phyloP scores from a whole-genome alignment of 495 filamentous ascomycete species.

The Cercophora sp. region DNA sequence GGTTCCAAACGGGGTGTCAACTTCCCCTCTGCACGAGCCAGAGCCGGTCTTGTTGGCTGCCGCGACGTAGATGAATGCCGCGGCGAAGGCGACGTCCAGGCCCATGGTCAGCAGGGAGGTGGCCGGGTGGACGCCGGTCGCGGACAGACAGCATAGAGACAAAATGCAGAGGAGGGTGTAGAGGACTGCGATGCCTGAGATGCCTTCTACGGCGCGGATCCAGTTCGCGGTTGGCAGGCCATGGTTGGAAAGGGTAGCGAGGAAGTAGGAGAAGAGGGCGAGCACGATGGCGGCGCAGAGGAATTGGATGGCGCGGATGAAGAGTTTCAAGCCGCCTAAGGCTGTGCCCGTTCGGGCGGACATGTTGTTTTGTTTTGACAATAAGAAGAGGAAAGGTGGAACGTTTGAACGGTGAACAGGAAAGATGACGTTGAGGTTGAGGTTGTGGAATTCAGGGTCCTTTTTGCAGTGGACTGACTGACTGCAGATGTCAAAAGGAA shows the following conservation, averaged over 20 bases:
- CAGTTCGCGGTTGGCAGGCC: slow-evolving; percentile 56
- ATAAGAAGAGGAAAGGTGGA: neutral
- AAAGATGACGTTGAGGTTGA: neutral
- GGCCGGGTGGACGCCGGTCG: slow-evolving; percentile 56
- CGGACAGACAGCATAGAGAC: slow-evolving; percentile 65
- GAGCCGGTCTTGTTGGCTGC: slow-evolving; percentile 59
- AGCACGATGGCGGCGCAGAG: slow-evolving; percentile 66
- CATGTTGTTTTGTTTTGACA: slow-evolving; percentile 21
- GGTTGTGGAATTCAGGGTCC: no score
- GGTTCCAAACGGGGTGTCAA: slow-evolving; percentile 63
- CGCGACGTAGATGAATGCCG: slow-evolving; percentile 59
- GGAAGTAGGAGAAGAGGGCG: slow-evolving; percentile 76
- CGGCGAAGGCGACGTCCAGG: slow-evolving; percentile 56
- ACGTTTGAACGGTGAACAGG: neutral
- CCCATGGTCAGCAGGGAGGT: slow-evolving; percentile 66
- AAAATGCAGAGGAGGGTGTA: slow-evolving; percentile 69
- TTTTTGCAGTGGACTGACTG: no score
- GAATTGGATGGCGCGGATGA: slow-evolving; percentile 68
- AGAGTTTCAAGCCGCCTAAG: slow-evolving; percentile 59
- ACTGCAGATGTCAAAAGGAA: no score
- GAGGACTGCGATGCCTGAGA: slow-evolving; percentile 66
- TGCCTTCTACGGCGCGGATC: slow-evolving; percentile 75
- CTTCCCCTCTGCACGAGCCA: slow-evolving; percentile 53
- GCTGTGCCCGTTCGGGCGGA: slow-evolving; percentile 47
- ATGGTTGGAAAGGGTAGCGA: slow-evolving; percentile 57